These are phyloP conservation scores for Cladophialophora psammophila DNA, from an alignment of 2,329 filamentous ascomycete species.

Conservation along the genomic window DNA sequence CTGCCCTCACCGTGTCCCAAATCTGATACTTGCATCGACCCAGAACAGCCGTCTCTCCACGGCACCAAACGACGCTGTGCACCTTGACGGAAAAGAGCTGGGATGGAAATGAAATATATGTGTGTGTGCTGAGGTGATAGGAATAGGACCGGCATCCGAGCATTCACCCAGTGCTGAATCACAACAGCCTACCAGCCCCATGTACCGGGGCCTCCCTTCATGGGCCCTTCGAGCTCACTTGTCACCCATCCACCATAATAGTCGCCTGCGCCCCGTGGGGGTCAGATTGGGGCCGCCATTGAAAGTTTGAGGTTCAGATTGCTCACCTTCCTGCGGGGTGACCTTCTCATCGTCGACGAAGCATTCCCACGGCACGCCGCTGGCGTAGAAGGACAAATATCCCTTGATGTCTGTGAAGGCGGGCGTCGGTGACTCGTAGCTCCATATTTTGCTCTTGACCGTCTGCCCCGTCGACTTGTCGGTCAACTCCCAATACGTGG, in stretches of 20 bases:
- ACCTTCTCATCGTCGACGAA: conserved; percentile 68
- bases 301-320: neutral
- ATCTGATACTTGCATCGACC: neutral
- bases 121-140: neutral
- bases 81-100: neutral
- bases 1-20: neutral
- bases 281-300: neutral
- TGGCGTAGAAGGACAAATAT: conserved; percentile 67
- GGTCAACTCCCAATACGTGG: conserved; percentile 64
- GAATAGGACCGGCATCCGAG: neutral
- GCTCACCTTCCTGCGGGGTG: conserved; percentile 46
- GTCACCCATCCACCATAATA: conserved; percentile 72
- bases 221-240: conserved; percentile 63
- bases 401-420: conserved; percentile 62
- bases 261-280: conserved; percentile 54
- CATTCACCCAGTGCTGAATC: neutral
- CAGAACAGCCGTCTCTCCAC: neutral
- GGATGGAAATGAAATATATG: neutral
- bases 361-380: conserved; percentile 64
- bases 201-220: conserved; percentile 57
- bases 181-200: conserved; percentile 40
- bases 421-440: conserved; percentile 62
- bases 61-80: neutral
- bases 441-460: conserved; percentile 64
- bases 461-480: conserved; percentile 49